Evolutionary conservation across 169 alveolate species (phyloP).

Genomic region (Plasmodium yoelii): DNA sequence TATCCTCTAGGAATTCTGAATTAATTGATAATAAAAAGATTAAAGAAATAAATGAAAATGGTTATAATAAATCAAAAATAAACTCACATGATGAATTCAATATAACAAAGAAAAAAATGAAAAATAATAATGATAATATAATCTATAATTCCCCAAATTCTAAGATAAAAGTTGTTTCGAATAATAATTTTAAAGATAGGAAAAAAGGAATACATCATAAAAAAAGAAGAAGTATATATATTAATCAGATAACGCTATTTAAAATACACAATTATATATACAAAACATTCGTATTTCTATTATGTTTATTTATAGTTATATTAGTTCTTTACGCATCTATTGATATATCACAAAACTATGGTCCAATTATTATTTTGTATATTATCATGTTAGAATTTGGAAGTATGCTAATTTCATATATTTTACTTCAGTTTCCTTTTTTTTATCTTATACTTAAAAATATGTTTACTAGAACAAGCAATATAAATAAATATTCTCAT

Average conservation of each 20-base stretch:
- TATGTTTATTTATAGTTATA: slow-evolving; percentile 41
- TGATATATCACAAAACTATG: slow-evolving; percentile 35
- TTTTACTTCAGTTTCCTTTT: slow-evolving; percentile 58
- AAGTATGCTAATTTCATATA: slow-evolving; percentile 64
- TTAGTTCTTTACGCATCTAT: slow-evolving; percentile 69
- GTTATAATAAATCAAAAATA: background rate
- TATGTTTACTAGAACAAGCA: slow-evolving; percentile 47
- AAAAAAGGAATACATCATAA: background rate
- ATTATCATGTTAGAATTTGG: slow-evolving; percentile 49
- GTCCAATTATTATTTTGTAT: slow-evolving; percentile 43
- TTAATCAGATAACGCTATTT: slow-evolving; percentile 15
- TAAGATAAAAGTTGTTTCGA: slow-evolving; percentile 9
- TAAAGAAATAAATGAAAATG: background rate
- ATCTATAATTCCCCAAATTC: too few relatives aligned
- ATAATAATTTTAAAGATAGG: background rate
- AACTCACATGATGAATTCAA: background rate
- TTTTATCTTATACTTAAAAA: slow-evolving; percentile 58
- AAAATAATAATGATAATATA: background rate
- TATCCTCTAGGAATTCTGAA: background rate
- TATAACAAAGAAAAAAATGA: background rate
- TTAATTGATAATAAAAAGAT: background rate
- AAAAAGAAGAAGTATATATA: slow-evolving; percentile 14
- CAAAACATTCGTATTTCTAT: slow-evolving; percentile 27
- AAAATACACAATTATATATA: slow-evolving; percentile 52
- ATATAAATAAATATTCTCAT: slow-evolving; percentile 56